Evolutionary conservation across 2,329 filamentous ascomycete species (phyloP).

Genomic region (Didymella pomorum): DNA sequence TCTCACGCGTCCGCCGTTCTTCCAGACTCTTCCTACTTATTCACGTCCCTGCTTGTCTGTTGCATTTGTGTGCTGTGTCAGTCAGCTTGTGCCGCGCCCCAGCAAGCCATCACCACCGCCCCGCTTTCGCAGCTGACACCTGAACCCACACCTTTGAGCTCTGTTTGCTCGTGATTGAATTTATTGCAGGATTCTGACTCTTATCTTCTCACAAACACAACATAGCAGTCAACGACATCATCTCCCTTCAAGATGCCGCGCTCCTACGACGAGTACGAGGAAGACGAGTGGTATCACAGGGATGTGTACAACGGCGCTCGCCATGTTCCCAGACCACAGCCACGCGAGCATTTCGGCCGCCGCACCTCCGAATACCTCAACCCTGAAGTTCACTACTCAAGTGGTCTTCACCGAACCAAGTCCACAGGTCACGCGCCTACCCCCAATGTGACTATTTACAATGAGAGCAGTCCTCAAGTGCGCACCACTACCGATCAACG

Average conservation of each 20-base stretch:
- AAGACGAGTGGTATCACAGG: conserved; percentile 43
- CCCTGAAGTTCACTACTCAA: conserved; percentile 39
- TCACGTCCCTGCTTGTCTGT: conserved; percentile 23
- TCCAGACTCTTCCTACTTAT: too few species aligned
- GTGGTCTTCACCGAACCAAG: conserved; percentile 54
- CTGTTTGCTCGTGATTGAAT: conserved; percentile 21
- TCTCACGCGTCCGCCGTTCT: conserved; percentile 29
- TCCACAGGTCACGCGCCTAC: conserved; percentile 54
- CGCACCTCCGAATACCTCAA: conserved; percentile 42
- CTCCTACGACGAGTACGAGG: conserved; percentile 37
- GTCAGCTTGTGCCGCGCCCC: conserved; percentile 34
- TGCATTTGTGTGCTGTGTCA: conserved; percentile 29
- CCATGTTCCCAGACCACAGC: conserved; percentile 37
- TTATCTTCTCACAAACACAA: not conserved
- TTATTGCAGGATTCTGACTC: conserved; percentile 1
- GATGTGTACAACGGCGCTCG: conserved; percentile 38
- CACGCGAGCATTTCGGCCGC: conserved; percentile 31
- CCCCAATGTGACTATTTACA: conserved; percentile 58
- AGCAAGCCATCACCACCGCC: conserved; percentile 25
- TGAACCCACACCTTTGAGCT: conserved; percentile 24
- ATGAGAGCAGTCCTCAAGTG: conserved; percentile 46
- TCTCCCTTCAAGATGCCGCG: conserved; percentile 33
- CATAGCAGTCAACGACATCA: conserved; percentile 1
- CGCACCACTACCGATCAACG: conserved; percentile 41
- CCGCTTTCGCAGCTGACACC: conserved; percentile 29